Evolutionary conservation across 306 rosid genomes (phyloP).

Genomic region (Benincasa hispida): DNA sequence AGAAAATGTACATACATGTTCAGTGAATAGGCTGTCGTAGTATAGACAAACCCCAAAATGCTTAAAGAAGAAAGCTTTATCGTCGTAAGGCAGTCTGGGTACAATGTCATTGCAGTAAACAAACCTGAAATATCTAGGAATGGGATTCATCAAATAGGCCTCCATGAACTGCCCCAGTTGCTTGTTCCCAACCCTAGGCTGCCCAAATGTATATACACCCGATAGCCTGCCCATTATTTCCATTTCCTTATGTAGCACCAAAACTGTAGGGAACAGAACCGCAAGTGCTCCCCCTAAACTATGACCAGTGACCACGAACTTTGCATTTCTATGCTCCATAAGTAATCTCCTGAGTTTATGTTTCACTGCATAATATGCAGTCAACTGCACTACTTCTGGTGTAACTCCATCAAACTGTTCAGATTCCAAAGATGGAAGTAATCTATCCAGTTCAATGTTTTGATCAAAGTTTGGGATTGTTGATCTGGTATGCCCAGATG

Average conservation of each 20-base stretch:
- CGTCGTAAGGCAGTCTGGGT: conserved; percentile 67
- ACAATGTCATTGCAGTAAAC: conserved; percentile 77
- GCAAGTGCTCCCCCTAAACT: conserved; percentile 79
- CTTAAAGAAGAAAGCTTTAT: conserved; percentile 47
- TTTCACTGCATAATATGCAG: conserved; percentile 45
- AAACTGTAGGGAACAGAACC: conserved; percentile 47
- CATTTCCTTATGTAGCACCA: conserved; percentile 45
- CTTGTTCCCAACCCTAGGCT: conserved; percentile 57
- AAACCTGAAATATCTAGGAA: conserved; percentile 53
- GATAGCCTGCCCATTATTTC: conserved; percentile 45
- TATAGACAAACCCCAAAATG: conserved; percentile 72
- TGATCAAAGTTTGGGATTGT: neutral
- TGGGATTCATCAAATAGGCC: conserved; percentile 26
- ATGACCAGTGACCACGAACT: conserved; percentile 65
- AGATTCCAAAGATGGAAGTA: neutral
- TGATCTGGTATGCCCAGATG: neutral
- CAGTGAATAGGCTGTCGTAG: conserved; percentile 43
- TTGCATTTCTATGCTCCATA: conserved; percentile 53
- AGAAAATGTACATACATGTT: conserved; percentile 25
- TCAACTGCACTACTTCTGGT: conserved; percentile 22
- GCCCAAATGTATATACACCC: conserved; percentile 69
- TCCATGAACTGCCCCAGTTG: conserved; percentile 57
- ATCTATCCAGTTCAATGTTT: neutral
- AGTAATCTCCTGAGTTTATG: conserved; percentile 38
- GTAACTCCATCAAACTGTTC: conserved; percentile 9